phyloP scores from a whole-genome alignment of 139 green algal species.

The Ettlia oleoabundans region DNA sequence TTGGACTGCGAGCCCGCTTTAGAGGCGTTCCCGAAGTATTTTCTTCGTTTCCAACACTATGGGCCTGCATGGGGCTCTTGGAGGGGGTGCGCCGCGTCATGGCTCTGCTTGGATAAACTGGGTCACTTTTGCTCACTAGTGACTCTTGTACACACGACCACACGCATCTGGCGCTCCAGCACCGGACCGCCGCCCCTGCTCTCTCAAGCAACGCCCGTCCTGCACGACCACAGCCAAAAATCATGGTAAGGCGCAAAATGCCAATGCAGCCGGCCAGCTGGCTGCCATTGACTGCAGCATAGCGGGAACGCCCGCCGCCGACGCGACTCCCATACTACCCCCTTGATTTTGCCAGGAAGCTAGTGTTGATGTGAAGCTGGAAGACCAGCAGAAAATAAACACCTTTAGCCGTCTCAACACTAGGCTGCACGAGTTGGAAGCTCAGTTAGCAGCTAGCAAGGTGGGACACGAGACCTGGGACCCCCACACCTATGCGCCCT shows the following conservation, averaged over 20 bases:
- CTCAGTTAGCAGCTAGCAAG: slow-evolving; percentile 69
- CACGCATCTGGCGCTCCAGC: not conserved
- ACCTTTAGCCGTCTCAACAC: slow-evolving; percentile 78
- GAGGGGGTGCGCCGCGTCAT: too few species aligned
- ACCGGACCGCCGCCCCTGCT: not conserved
- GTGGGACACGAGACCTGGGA: slow-evolving; percentile 31
- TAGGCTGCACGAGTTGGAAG: slow-evolving; percentile 67
- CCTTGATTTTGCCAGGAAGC: not conserved
- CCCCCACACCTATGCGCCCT: not conserved
- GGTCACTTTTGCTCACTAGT: not conserved
- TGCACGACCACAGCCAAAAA: too few species aligned
- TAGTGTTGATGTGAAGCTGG: slow-evolving; percentile 64
- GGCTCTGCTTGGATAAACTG: too few species aligned
- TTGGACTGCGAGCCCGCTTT: too few species aligned
- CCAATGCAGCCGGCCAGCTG: too few species aligned
- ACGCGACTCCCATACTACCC: too few species aligned
- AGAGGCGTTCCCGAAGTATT: too few species aligned
- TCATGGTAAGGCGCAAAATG: too few species aligned
- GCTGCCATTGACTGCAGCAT: too few species aligned
- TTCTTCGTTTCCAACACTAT: too few species aligned
- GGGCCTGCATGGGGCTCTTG: too few species aligned
- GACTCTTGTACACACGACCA: not conserved
- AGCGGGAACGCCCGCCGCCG: not conserved
- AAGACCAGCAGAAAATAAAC: slow-evolving; percentile 87
- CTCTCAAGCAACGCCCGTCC: too few species aligned